phyloP scores from a whole-genome alignment of 2,329 filamentous ascomycete genomes.

The Aspergillus costaricaensis region DNA sequence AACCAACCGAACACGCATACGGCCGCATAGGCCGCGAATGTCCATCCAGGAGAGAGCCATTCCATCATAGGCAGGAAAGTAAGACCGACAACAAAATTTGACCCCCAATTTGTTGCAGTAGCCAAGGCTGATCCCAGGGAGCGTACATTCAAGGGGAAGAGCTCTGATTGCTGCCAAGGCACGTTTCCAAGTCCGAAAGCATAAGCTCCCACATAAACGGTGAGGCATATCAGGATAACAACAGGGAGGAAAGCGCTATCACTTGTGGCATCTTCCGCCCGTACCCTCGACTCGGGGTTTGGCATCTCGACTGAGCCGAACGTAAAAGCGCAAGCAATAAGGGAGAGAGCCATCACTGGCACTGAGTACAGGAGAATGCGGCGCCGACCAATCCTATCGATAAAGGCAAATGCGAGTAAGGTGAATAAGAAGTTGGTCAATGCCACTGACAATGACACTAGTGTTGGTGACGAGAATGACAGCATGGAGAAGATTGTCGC shows the following conservation, averaged over 20 bases:
- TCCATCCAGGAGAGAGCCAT: conserved; percentile 68
- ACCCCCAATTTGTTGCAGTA: conserved; percentile 81
- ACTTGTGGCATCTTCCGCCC: conserved; percentile 24
- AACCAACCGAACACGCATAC: conserved; percentile 69
- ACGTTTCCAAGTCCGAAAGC: conserved; percentile 88
- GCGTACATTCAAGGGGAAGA: conserved; percentile 71
- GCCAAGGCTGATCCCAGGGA: conserved; percentile 63
- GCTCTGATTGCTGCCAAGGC: conserved; percentile 93
- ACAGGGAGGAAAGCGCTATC: conserved; percentile 36
- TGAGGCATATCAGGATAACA: conserved; percentile 72
- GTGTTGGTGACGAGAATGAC: conserved; percentile 74
- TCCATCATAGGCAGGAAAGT: conserved; percentile 91
- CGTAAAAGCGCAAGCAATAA: conserved; percentile 69
- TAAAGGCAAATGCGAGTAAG: conserved; percentile 70
- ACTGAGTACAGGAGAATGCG: conserved; percentile 80
- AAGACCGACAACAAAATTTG: conserved; percentile 82
- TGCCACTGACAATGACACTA: conserved; percentile 78
- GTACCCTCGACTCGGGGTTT: conserved; percentile 22
- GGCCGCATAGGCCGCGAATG: conserved; percentile 76
- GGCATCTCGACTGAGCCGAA: conserved; percentile 66
- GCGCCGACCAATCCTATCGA: conserved; percentile 77
- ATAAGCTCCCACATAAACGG: conserved; percentile 81
- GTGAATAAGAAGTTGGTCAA: conserved; percentile 82
- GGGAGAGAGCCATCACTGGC: conserved; percentile 76
- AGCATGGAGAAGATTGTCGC: conserved; percentile 78